phyloP scores from a whole-genome alignment of 352 stramenopile species.

The Phytopythium boreale region DNA sequence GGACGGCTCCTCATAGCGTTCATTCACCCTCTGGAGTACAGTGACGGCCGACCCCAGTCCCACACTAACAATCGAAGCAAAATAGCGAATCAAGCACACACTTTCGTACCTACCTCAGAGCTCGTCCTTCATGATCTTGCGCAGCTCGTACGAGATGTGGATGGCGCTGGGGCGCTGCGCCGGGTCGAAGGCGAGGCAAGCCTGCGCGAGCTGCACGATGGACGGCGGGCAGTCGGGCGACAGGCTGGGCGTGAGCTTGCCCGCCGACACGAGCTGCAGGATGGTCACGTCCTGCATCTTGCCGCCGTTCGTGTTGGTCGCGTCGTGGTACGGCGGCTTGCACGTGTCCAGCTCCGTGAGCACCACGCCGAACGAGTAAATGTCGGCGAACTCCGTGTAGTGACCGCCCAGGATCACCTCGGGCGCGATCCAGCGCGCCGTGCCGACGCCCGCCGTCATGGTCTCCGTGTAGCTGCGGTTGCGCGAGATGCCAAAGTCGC shows the following conservation, averaged over 20 bases:
- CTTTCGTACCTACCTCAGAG: constrained; percentile 26
- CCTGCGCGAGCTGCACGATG: constrained; percentile 54
- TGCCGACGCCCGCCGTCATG: constrained; percentile 63
- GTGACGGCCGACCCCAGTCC: too few species aligned
- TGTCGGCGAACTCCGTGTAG: constrained; percentile 53
- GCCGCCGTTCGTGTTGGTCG: constrained; percentile 52
- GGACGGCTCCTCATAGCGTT: neutral
- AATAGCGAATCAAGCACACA: too few species aligned
- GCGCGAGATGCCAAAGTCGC: constrained; percentile 66
- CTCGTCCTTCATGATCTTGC: constrained; percentile 75
- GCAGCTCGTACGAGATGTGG: constrained; percentile 75
- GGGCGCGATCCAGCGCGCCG: constrained; percentile 50
- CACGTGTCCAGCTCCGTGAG: constrained; percentile 67
- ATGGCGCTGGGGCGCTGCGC: constrained; percentile 65
- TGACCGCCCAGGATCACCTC: constrained; percentile 48
- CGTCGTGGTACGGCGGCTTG: constrained; percentile 57
- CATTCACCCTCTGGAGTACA: too few species aligned
- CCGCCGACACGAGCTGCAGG: constrained; percentile 58
- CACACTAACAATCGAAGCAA: too few species aligned
- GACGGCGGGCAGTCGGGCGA: constrained; percentile 36
- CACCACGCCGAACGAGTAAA: constrained; percentile 56
- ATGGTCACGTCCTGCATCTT: constrained; percentile 69
- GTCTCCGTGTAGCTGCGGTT: constrained; percentile 53
- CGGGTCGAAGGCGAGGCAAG: constrained; percentile 65
- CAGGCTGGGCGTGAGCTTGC: constrained; percentile 69